A percentile compares a stretch with the other conserved stretches of the same genome.
phyloP scores from a whole-genome alignment of 2,329 filamentous ascomycete species.

The Colletotrichum gigasporum region DNA sequence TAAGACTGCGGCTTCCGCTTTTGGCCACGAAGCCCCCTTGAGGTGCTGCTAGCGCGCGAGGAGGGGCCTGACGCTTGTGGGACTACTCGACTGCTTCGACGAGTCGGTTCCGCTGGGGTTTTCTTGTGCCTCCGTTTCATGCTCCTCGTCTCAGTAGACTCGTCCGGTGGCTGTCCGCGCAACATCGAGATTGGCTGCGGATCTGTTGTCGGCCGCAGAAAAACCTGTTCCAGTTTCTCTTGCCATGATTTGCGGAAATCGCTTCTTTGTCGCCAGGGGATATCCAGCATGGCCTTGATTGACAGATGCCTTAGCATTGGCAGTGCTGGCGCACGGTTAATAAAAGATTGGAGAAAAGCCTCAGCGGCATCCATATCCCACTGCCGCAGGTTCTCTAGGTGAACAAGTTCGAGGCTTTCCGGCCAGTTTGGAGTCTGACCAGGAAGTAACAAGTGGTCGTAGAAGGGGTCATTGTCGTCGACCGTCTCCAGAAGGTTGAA shows the following conservation, averaged over 20 bases:
- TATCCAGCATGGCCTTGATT: constrained; percentile 81
- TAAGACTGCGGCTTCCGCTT: constrained; percentile 43
- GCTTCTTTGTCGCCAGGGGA: constrained; percentile 83
- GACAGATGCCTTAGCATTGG: constrained; percentile 74
- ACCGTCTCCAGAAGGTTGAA: constrained; percentile 75
- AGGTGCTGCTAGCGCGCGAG: constrained; percentile 41
- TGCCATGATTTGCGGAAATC: constrained; percentile 83
- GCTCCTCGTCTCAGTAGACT: not conserved
- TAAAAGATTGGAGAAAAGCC: constrained; percentile 81
- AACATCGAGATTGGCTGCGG: constrained; percentile 45
- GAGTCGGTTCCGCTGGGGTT: constrained; percentile 36
- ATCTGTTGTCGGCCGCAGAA: constrained; percentile 59
- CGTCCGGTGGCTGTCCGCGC: constrained; percentile 15
- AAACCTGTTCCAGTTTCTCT: constrained; percentile 73
- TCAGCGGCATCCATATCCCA: constrained; percentile 76
- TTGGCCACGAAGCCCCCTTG: constrained; percentile 35
- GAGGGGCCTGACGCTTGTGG: constrained; percentile 35
- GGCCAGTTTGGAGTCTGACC: constrained; percentile 84
- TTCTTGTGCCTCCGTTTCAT: constrained; percentile 24
- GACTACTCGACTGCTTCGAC: constrained; percentile 49
- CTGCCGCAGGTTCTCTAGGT: constrained; percentile 80
- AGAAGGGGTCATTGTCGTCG: constrained; percentile 79
- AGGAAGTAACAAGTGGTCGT: constrained; percentile 71
- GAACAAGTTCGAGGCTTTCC: constrained; percentile 72
- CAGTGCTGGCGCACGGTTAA: constrained; percentile 74